phyloP scores from a whole-genome alignment of 163 green algal genomes.

The Picocystis sp. region DNA sequence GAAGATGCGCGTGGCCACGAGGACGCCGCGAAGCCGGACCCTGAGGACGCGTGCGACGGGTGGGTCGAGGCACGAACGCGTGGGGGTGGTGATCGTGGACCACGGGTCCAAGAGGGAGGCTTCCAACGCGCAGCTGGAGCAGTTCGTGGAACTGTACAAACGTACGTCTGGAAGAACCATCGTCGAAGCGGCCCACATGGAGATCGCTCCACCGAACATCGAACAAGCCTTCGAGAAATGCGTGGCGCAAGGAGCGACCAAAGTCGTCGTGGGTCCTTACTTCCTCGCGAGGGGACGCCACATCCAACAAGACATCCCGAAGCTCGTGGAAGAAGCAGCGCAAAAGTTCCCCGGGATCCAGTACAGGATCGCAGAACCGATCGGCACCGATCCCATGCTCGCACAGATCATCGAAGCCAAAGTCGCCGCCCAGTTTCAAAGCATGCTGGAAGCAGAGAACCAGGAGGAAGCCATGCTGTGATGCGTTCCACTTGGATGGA shows the following conservation, averaged over 20 bases:
- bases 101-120: conserved; percentile 49
- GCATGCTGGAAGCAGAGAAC: too few relatives aligned
- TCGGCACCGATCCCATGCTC: conserved; percentile 20
- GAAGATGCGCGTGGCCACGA: neutral
- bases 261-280: conserved; percentile 63
- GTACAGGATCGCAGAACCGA: conserved; percentile 54
- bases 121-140: conserved; percentile 30
- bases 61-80: neutral
- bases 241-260: conserved; percentile 16
- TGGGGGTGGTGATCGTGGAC: conserved; percentile 69
- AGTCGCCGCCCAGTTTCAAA: too few relatives aligned
- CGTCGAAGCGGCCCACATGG: conserved; percentile 45
- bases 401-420: too few relatives aligned
- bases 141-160: conserved; percentile 13
- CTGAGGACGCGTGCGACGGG: conserved; percentile 2
- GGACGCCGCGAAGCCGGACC: neutral
- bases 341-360: conserved; percentile 29
- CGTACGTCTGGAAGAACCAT: conserved; percentile 14
- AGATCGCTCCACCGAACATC: conserved; percentile 38
- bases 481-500: too few relatives aligned
- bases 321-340: conserved; percentile 44
- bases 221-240: conserved; percentile 26
- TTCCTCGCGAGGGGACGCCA: conserved; percentile 60
- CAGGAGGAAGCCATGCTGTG: too few relatives aligned
- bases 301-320: conserved; percentile 66